Evolutionary conservation across 2,329 filamentous ascomycete species (phyloP), one percentile per base, ranked within the genome.

Genomic region (Grosmannia huntii): DNA sequence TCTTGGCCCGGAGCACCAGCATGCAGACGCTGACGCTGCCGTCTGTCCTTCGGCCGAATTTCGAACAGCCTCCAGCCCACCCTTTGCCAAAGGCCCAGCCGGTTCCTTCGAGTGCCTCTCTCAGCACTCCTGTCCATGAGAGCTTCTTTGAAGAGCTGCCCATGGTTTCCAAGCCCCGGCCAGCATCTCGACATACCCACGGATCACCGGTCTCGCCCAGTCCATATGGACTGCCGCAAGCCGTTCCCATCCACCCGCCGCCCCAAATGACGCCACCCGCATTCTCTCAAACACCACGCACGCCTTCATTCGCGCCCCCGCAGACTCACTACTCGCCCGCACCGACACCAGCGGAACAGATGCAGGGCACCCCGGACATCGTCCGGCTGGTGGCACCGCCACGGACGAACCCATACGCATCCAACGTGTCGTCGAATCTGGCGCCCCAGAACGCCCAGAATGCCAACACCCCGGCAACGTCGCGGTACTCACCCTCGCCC

Each of bases 101-200:
- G 12, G 33, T 11, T 11, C 10, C 27, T 21, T 10, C 21, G 5
- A 9, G 3, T 31, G 53, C 57, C 5, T 62, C 65, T 19, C 60
- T 65, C 1, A 66, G 67, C 1, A 60, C 68, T 0, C 60, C 64
- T 4, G 21, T 21, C 12, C 77, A 80, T 61, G 70, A 76, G 44
- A 83, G 79, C 64, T 92, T 92, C 68, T 92, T 90, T 63, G 88
- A 91, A 69, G 88, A 92, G 57, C 74, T 92, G 25, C 88, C 88
- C 1, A 70, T 86, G 56, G 70, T 78, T 1, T 71, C 80, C 4
- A 85, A 78, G 66, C 78, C 83, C n/a, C 80, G 85, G 28, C 80
- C 83, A 21, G 76, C 77, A 27, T 80, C 81, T 1, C 76, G 82
- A 57, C 78, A 80, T 31, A 77, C 75, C 63, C 71, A 69, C 48